Conservation (phyloP, 1,139 yeast genomes). For the Maudiozyma humilis region DNA sequence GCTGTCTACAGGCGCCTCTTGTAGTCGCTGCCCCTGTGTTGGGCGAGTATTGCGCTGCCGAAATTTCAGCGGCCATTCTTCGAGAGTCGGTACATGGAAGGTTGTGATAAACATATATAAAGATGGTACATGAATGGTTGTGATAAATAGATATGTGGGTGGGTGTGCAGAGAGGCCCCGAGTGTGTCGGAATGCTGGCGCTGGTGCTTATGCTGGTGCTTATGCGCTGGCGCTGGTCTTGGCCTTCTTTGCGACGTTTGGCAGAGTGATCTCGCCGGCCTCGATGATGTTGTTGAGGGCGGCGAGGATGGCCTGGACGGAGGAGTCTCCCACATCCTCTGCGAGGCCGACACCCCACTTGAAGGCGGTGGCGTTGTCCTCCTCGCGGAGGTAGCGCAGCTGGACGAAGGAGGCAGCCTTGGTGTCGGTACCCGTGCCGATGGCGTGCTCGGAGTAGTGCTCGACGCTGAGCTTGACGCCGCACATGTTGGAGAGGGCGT, state of each 20-base stretch:
- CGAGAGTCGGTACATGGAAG: no score
- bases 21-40: no score
- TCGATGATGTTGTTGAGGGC: slow-evolving; percentile 47
- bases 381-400: slow-evolving; percentile 39
- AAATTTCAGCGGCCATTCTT: no score
- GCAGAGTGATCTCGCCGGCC: slow-evolving; percentile 27
- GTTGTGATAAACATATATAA: no score
- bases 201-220: no score
- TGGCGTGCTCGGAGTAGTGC: slow-evolving; percentile 84
- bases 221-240: slow-evolving; percentile 1
- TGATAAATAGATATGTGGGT: no score
- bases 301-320: slow-evolving; percentile 70
- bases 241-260: slow-evolving; percentile 10
- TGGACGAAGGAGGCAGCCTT: slow-evolving; percentile 88
- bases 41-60: no score
- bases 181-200: no score
- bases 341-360: slow-evolving; percentile 95
- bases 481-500: slow-evolving; percentile 59
- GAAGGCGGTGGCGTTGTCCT: slow-evolving; percentile 38
- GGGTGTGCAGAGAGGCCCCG: no score
- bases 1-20: no score
- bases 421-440: slow-evolving; percentile 78
- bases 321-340: slow-evolving; percentile 87
- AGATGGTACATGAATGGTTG: no score
- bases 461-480: slow-evolving; percentile 61